Evolutionary conservation across 1,284 basidiomycete genomes (phyloP), one percentile per base, ranked within the genome.

Genomic region (Clitocybe nebularis): DNA sequence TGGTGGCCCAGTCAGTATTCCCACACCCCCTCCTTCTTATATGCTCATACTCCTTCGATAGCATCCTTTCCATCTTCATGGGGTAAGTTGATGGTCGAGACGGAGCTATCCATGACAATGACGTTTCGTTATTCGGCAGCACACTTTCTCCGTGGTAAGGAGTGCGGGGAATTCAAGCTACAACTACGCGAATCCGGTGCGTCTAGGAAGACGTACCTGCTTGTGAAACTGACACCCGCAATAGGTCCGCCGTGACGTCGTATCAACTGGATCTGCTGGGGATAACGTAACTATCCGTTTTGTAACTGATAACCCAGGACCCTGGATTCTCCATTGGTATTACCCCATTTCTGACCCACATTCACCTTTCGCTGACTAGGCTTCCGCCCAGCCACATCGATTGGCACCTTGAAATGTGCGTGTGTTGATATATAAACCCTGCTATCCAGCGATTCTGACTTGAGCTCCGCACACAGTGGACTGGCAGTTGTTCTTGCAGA

Each of bases 41-140:
- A 3, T 6, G 14, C 22, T 6, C 8, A 24, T 14, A 17, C 19
- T 16, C 13, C 13, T 34, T 3, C 30, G 28, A 37, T 36, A 61
- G 58, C 60, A 59, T 52, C 69, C 70, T 1, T 64, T 72, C 50
- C 71, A 71, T 53, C 53, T 75, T 19, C 72, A 74, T 33, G 68
- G 71, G 40, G 64, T 71, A 53, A 11, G 65, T 58, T 9, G 5
- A 19, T n/a, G n/a, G n/a, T n/a, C n/a, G n/a, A n/a, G n/a, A n/a
- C n/a, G n/a, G n/a, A n/a, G n/a, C n/a, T n/a, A n/a, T n/a, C n/a
- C n/a, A n/a, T n/a, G n/a, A n/a, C n/a, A n/a, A n/a, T n/a, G n/a
- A n/a, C n/a, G n/a, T n/a, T 8, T 16, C 14, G 23, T 21, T 34
- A 34, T 39, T 21, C 19, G 24, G 11, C 39, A 71, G 67, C 72